Conservation (phyloP, 495 filamentous ascomycete genomes). For the Penicillium desertorum region DNA sequence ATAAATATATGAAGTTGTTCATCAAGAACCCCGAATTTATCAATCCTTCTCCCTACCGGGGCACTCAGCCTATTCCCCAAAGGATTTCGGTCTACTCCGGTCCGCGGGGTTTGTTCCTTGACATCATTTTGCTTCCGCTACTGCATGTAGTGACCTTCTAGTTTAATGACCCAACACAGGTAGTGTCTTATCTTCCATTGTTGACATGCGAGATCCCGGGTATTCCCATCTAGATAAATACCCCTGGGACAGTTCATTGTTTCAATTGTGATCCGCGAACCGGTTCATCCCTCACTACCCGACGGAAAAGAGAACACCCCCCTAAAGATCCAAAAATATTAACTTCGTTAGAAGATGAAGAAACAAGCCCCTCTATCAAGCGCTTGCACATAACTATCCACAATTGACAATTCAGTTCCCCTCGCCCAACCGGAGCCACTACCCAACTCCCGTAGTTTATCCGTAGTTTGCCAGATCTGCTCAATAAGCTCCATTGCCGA, state of each 20-base stretch:
- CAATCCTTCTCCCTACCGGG: neutral
- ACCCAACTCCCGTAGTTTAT: conserved; percentile 6
- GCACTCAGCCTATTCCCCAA: neutral
- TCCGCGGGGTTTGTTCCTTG: neutral
- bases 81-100: neutral
- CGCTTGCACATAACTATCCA: conserved; percentile 18
- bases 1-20: no score
- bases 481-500: conserved; percentile 30
- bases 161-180: neutral
- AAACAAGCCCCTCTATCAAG: conserved; percentile 25
- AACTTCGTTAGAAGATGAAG: conserved; percentile 27
- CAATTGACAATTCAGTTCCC: conserved; percentile 5
- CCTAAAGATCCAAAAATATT: conserved; percentile 4
- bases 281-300: neutral
- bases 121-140: conserved; percentile 9
- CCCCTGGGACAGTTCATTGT: conserved; percentile 1
- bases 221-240: conserved; percentile 10
- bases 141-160: conserved; percentile 12
- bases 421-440: conserved; percentile 1
- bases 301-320: neutral
- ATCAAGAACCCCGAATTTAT: no score
- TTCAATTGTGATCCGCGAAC: neutral
- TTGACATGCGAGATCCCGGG: conserved; percentile 6
- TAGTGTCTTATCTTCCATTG: neutral
- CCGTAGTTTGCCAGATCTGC: conserved; percentile 25